Base-by-base conservation (phyloP, 2,329 filamentous ascomycete species). In the Xylariaceae sp. region DNA sequence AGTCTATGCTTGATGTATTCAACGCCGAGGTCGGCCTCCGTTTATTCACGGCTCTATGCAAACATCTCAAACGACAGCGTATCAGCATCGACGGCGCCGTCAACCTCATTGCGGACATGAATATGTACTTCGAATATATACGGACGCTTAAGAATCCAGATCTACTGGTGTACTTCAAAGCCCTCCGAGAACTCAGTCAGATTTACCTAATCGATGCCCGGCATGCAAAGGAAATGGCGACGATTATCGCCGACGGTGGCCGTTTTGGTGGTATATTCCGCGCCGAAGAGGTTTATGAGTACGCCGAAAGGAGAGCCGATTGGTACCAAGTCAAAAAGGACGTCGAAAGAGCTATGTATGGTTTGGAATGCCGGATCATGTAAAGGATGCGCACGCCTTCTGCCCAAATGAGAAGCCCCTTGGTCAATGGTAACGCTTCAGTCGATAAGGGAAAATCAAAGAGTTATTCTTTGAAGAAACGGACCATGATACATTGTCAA, bases 1-100 rank as follows among this genome's bases (percentile, higher is more conserved):
- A 99, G 76, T 92, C 89, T 59, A 95, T 96, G 80, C 85, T 99
- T 30, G 94, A 99, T 68, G 94, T 99, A 11, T 99, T 99, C 78
- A 96, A 96, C 71, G 90, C 94, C 72, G 94, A 99, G 74, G 92
- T 99, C 30, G 94, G 94, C 0, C 81, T 96, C 60, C 87, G 94
- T 30, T 80, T 99, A 50, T 99, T 97, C 73, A 85, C 87, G 26
- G 88, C 89, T 19, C 78, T 99, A 49, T 96, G 92, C 79, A 99
- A 99, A 74, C 94, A 99, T 73, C 81, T 99, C 62, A 99, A 99
- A 76, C 87, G 92, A 7, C 94, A 97, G 76, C 86, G 94, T 53
- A 83, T 99, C 72, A 92, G 87, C 68, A 89, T 90, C 30, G 86
- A 90, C 58, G 94, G 94, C 53, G 89, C 94, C 26, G 83, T 97